Percentiles rank a stretch among this genome's conserved stretches.
These are phyloP conservation scores for Quercus dentata DNA, from an alignment of 306 rosid genomes.

Conservation along the genomic window DNA sequence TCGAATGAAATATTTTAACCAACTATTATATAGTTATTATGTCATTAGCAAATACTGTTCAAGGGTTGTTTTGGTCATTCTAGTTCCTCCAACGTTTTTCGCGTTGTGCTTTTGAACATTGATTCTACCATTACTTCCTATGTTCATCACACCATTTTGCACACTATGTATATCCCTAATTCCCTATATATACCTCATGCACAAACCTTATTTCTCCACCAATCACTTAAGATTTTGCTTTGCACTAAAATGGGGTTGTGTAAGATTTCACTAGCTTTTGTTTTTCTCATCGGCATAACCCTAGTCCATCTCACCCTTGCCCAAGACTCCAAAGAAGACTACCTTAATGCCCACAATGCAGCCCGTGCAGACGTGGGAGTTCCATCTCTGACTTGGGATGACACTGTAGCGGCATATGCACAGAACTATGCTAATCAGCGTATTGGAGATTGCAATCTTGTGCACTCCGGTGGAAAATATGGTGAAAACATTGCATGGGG, in stretches of 20 bases:
- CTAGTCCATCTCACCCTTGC: neutral
- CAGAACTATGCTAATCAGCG: conserved; percentile 17
- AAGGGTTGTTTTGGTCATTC: neutral
- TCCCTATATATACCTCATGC: neutral
- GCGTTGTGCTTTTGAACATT: neutral
- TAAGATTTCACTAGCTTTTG: neutral
- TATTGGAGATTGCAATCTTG: conserved; percentile 13
- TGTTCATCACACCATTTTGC: neutral
- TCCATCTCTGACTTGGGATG: conserved; percentile 16
- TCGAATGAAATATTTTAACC: no score
- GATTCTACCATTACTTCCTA: neutral
- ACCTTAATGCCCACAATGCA: neutral
- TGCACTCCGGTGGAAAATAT: conserved; percentile 28
- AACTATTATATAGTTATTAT: no score
- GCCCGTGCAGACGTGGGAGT: conserved; percentile 23
- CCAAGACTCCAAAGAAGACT: conserved; percentile 2
- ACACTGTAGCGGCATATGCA: conserved; percentile 19
- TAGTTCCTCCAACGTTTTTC: neutral
- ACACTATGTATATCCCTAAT: neutral
- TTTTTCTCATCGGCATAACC: neutral
- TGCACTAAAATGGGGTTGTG: neutral
- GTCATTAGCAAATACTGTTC: no score
- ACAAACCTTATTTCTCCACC: neutral
- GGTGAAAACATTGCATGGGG: conserved; percentile 43
- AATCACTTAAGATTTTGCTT: neutral